Conservation (phyloP, 768 basidiomycete species). For the Psilocybe tampanensis region DNA sequence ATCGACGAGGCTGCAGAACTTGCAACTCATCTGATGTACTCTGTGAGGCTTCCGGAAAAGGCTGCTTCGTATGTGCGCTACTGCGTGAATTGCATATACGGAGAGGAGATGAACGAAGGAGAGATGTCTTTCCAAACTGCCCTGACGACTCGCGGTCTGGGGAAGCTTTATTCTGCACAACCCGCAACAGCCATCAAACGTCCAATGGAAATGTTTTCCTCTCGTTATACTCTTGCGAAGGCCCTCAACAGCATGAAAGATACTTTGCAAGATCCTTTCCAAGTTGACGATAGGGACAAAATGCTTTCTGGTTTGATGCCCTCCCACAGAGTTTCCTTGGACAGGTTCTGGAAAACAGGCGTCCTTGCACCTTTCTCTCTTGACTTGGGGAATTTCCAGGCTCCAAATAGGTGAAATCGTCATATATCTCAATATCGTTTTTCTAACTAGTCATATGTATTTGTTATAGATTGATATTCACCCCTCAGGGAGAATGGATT, state of each 20-base stretch:
- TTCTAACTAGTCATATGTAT: not conserved
- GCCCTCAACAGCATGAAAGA: constrained; percentile 31
- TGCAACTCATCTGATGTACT: constrained; percentile 45
- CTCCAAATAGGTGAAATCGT: constrained; percentile 37
- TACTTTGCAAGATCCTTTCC: constrained; percentile 35
- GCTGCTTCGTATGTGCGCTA: constrained; percentile 36
- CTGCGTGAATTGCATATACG: constrained; percentile 38
- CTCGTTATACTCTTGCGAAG: constrained; percentile 28
- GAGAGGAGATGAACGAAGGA: constrained; percentile 28
- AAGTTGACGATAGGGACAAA: constrained; percentile 44
- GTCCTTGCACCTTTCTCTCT: constrained; percentile 40
- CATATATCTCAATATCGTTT: not conserved
- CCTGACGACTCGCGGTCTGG: constrained; percentile 34
- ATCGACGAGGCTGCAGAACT: constrained; percentile 45
- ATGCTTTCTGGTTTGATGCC: constrained; percentile 41
- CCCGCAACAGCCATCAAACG: constrained; percentile 37
- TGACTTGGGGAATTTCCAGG: constrained; percentile 32
- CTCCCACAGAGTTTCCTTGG: constrained; percentile 38
- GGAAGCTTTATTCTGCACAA: constrained; percentile 39
- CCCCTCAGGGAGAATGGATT: constrained; percentile 46
- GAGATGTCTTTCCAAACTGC: constrained; percentile 40
- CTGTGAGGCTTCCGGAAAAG: constrained; percentile 35
- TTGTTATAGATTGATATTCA: constrained; percentile 43
- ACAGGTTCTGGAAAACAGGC: constrained; percentile 40
- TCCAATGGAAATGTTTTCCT: constrained; percentile 40